A percentile compares a stretch with the other conserved stretches of the same genome.
Evolutionary conservation across 305 asterid species (phyloP).

Genomic region (Lippia alba): DNA sequence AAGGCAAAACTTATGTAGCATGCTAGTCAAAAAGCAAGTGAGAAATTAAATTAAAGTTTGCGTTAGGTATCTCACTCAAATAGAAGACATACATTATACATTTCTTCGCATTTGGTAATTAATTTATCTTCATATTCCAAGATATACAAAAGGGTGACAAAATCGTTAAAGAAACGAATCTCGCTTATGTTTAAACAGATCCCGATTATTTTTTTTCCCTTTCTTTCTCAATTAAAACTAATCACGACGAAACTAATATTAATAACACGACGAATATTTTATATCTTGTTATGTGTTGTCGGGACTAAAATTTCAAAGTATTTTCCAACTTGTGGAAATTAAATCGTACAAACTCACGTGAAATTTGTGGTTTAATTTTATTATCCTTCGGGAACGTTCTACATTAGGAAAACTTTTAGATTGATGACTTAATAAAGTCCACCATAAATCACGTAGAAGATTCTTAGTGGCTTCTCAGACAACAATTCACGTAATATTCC

Average conservation of each 20-base stretch:
- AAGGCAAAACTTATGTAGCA: conserved; percentile 19
- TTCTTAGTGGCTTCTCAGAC: conserved; percentile 1
- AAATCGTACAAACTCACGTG: not conserved
- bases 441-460: conserved; percentile 2
- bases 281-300: no score
- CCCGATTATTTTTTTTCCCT: no score
- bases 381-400: not conserved
- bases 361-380: conserved; percentile 3
- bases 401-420: not conserved
- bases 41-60: not conserved
- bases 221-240: no score
- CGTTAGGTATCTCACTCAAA: conserved; percentile 30
- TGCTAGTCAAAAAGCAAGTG: conserved; percentile 39
- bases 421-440: conserved; percentile 6
- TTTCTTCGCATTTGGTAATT: not conserved
- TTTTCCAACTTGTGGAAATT: not conserved
- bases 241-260: no score
- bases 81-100: not conserved
- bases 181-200: no score
- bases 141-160: no score
- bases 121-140: not conserved
- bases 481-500: conserved; percentile 28
- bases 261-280: no score
- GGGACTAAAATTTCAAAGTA: not conserved
- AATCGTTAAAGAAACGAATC: no score